Conservation (phyloP, 1,139 yeast species). For the Blastobotrys arbuscula region DNA sequence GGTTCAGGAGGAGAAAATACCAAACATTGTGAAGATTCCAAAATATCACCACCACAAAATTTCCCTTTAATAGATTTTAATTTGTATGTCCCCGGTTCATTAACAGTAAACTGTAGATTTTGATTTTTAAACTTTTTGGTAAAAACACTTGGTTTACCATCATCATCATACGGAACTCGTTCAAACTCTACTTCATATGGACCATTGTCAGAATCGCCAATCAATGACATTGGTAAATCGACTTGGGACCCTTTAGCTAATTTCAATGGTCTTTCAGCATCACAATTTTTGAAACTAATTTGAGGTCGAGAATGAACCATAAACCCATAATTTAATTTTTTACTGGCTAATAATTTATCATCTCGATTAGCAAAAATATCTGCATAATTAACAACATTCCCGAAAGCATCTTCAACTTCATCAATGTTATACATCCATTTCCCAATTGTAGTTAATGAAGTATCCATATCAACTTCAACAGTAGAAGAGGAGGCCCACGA, state of each 20-base stretch:
- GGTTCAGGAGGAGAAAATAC: constrained; percentile 48
- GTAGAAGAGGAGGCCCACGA: constrained; percentile 50
- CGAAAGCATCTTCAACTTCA: constrained; percentile 68
- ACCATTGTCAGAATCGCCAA: constrained; percentile 27
- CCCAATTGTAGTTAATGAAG: constrained; percentile 49
- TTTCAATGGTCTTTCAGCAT: constrained; percentile 31
- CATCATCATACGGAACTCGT: constrained; percentile 15
- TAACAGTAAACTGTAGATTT: constrained; percentile 30
- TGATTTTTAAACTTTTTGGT: constrained; percentile 12
- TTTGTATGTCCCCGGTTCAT: constrained; percentile 58
- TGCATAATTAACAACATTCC: constrained; percentile 57
- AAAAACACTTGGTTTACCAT: constrained; percentile 11
- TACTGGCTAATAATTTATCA: constrained; percentile 20
- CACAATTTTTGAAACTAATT: constrained; percentile 37
- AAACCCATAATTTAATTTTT: constrained; percentile 42
- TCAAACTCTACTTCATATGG: constrained; percentile 32
- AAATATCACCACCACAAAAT: constrained; percentile 59
- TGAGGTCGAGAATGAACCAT: constrained; percentile 61
- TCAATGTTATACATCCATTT: constrained; percentile 59
- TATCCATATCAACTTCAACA: constrained; percentile 46
- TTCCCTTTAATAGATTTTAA: constrained; percentile 50
- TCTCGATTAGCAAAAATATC: constrained; percentile 46
- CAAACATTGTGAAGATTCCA: constrained; percentile 42
- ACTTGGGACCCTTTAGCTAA: constrained; percentile 30
- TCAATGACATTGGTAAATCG: constrained; percentile 23